These are phyloP conservation scores for Nepenthes alata DNA, from an alignment of 179 eudicot genomes.

Conservation along the genomic window DNA sequence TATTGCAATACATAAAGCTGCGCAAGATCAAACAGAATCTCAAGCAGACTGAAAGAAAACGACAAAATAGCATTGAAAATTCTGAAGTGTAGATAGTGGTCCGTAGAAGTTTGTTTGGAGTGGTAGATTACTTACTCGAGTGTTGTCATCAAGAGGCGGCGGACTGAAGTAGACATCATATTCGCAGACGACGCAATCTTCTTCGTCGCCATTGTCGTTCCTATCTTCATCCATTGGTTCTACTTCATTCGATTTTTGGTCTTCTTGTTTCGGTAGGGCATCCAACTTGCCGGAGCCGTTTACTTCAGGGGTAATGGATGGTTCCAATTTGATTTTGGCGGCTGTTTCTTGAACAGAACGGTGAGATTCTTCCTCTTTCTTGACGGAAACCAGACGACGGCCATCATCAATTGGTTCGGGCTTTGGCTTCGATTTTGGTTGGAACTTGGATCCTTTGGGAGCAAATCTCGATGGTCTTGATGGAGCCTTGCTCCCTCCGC, in stretches of 20 bases:
- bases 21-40: conserved; percentile 3
- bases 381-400: neutral
- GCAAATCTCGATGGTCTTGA: conserved; percentile 30
- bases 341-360: neutral
- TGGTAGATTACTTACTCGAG: conserved; percentile 20
- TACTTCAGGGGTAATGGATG: neutral
- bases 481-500: conserved; percentile 8
- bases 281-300: conserved; percentile 2
- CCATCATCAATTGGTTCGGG: no score
- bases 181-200: conserved; percentile 63
- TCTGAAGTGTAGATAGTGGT: neutral
- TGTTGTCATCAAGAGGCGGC: conserved; percentile 24
- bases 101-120: neutral
- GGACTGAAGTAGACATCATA: conserved; percentile 50
- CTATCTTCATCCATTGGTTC: conserved; percentile 15
- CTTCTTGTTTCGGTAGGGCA: conserved; percentile 1
- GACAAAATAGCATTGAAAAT: neutral
- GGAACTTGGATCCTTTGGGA: conserved; percentile 41
- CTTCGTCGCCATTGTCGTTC: conserved; percentile 9
- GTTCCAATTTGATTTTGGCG: conserved; percentile 7
- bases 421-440: conserved; percentile 24
- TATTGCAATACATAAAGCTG: conserved; percentile 78
- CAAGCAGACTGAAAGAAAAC: neutral
- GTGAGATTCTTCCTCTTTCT: conserved; percentile 23
- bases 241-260: neutral